Conservation (phyloP, 495 filamentous ascomycete species). For the Neurospora sublineolata region DNA sequence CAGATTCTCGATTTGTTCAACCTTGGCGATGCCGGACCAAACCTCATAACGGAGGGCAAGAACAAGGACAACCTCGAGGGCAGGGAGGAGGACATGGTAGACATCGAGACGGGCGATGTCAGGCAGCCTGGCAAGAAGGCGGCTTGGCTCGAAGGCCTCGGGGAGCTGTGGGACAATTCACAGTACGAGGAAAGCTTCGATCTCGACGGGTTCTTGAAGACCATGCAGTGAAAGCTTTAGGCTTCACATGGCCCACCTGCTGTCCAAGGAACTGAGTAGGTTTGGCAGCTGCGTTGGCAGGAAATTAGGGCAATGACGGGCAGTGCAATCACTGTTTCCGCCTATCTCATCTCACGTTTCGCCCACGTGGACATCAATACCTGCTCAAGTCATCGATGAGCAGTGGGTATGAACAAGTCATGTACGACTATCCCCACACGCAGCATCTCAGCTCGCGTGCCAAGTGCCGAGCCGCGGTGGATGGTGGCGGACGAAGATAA, state of each 20-base stretch:
- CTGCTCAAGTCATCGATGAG: not conserved
- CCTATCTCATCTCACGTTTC: too few species aligned
- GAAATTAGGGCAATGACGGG: too few species aligned
- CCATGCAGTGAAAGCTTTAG: conserved; percentile 49
- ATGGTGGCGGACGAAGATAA: not conserved
- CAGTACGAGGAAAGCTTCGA: conserved; percentile 98
- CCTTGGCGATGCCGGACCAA: conserved; percentile 65
- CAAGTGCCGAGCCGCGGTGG: not conserved
- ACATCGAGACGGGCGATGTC: conserved; percentile 80
- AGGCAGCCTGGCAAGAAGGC: conserved; percentile 94
- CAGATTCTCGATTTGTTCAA: conserved; percentile 96
- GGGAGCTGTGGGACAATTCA: conserved; percentile 90
- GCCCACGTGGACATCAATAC: not conserved
- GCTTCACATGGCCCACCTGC: not conserved
- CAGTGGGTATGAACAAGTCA: not conserved
- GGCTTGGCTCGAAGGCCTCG: conserved; percentile 79
- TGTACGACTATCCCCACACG: not conserved
- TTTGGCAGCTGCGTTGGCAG: too few species aligned
- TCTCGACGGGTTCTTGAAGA: conserved; percentile 80
- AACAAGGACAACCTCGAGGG: conserved; percentile 39
- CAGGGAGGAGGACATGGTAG: conserved; percentile 86
- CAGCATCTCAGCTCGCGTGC: not conserved
- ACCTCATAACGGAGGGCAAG: conserved; percentile 44
- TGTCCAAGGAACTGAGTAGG: not conserved
- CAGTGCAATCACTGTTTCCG: too few species aligned